Percentiles rank a stretch among this genome's conserved stretches.
phyloP scores from a whole-genome alignment of 2,329 filamentous ascomycete genomes.

The Blastomyces gilchristii region DNA sequence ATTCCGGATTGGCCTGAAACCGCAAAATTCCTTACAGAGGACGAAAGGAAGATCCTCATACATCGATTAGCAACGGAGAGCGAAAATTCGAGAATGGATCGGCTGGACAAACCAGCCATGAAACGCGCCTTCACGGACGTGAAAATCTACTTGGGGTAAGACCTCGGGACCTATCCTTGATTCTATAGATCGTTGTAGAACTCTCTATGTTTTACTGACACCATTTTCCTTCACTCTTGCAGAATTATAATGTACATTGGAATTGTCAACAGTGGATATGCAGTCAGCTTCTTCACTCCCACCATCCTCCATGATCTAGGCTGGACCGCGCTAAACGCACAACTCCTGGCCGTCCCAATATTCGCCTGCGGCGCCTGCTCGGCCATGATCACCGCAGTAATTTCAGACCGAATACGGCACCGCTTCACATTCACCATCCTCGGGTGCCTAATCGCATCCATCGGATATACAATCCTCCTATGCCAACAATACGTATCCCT shows the following conservation, averaged over 20 bases:
- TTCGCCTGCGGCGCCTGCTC: constrained; percentile 55
- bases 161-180: constrained; percentile 15
- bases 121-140: constrained; percentile 40
- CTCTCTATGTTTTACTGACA: constrained; percentile 8
- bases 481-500: constrained; percentile 39
- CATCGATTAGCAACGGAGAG: constrained; percentile 35
- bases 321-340: constrained; percentile 42
- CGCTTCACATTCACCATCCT: constrained; percentile 46
- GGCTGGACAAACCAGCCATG: constrained; percentile 40
- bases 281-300: constrained; percentile 35
- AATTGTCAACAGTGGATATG: constrained; percentile 42
- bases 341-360: constrained; percentile 45
- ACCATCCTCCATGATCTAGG: constrained; percentile 43
- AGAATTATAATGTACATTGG: constrained; percentile 54
- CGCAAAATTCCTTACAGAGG: constrained; percentile 37
- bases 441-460: constrained; percentile 41
- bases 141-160: constrained; percentile 38
- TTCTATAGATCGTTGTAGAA: neutral
- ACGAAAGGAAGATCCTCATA: constrained; percentile 37
- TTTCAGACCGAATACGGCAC: constrained; percentile 42
- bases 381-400: constrained; percentile 41
- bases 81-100: constrained; percentile 43
- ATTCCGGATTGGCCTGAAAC: constrained; percentile 38
- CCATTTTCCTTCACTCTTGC: constrained; percentile 15
- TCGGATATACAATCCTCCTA: constrained; percentile 49